Percentiles rank a stretch among this genome's conserved stretches.
Conservation (phyloP, 495 filamentous ascomycete genomes). For the Neurospora tetrasperma region DNA sequence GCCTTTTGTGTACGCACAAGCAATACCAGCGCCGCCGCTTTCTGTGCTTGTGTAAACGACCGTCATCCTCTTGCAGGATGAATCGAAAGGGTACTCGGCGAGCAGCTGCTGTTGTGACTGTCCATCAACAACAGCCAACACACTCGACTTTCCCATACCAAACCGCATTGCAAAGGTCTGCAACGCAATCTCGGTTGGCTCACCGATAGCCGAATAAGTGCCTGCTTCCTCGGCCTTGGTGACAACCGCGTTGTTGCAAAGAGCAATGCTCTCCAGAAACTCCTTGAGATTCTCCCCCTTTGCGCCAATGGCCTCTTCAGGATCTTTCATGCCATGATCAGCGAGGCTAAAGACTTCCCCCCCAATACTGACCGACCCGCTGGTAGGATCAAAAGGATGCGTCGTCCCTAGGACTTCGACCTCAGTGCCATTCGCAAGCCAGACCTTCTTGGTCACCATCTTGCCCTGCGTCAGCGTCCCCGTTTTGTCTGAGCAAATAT, state of each 20-base stretch:
- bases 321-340: background rate
- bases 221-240: constrained; percentile 22
- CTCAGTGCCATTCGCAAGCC: constrained; percentile 54
- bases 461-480: constrained; percentile 69
- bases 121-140: constrained; percentile 36
- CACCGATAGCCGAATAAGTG: constrained; percentile 50
- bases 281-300: constrained; percentile 8
- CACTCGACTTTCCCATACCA: constrained; percentile 43
- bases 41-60: constrained; percentile 46
- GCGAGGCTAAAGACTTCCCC: constrained; percentile 2
- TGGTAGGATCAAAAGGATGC: constrained; percentile 33
- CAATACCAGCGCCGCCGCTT: constrained; percentile 7
- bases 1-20: constrained; percentile 62
- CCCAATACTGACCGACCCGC: constrained; percentile 16
- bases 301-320: background rate
- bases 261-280: constrained; percentile 20
- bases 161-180: constrained; percentile 72
- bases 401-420: constrained; percentile 47
- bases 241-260: constrained; percentile 38
- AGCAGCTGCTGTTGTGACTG: constrained; percentile 28
- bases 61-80: constrained; percentile 72
- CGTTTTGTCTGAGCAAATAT: constrained; percentile 85
- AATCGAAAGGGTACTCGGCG: constrained; percentile 72
- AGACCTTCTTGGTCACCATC: constrained; percentile 68
- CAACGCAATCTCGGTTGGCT: constrained; percentile 79